Conservation (phyloP, 495 filamentous ascomycete genomes). For the Tuber microsphaerosporum region DNA sequence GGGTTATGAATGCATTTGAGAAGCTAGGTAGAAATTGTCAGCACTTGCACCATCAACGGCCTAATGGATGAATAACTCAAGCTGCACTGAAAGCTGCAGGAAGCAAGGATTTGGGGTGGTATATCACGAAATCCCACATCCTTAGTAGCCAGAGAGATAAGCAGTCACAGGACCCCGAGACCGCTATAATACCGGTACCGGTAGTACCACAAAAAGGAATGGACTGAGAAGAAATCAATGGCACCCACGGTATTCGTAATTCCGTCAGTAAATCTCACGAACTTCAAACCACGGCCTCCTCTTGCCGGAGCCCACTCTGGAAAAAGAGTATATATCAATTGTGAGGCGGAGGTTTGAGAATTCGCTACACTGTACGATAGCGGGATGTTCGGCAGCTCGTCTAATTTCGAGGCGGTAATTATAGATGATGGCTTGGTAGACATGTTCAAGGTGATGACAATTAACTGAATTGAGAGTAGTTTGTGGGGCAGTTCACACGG, state of each 20-base stretch:
- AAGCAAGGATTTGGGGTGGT: background rate
- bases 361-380: slow-evolving; percentile 68
- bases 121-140: slow-evolving; percentile 8
- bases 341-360: slow-evolving; percentile 66
- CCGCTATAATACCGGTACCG: background rate
- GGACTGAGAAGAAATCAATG: background rate
- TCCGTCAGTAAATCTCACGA: slow-evolving; percentile 88
- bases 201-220: background rate
- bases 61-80: background rate
- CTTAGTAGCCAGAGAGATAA: slow-evolving; percentile 7
- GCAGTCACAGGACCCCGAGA: background rate
- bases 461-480: background rate
- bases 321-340: slow-evolving; percentile 68
- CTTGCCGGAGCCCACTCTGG: slow-evolving; percentile 72
- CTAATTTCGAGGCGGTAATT: slow-evolving; percentile 26
- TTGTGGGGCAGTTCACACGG: background rate
- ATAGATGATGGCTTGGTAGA: slow-evolving; percentile 20
- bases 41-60: background rate
- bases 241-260: slow-evolving; percentile 86
- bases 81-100: background rate
- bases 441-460: slow-evolving; percentile 5
- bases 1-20: slow-evolving; percentile 79
- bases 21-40: slow-evolving; percentile 50
- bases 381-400: slow-evolving; percentile 50
- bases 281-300: slow-evolving; percentile 63